Percentiles rank a stretch among this genome's conserved stretches.
phyloP scores from a whole-genome alignment of 345 rosid species.

The Fremontodendron californicum region DNA sequence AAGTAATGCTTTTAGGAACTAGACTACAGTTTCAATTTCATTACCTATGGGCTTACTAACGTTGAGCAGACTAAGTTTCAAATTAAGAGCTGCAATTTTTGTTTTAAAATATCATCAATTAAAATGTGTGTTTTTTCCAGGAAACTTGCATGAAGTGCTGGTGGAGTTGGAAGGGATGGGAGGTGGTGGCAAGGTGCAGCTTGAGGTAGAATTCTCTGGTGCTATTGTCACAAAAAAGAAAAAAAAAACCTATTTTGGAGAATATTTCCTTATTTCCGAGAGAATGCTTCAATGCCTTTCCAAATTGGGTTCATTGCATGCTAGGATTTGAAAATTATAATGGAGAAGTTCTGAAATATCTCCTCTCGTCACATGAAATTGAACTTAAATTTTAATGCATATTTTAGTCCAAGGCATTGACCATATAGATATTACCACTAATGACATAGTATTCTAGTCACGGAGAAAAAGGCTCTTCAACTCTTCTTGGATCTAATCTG shows the following conservation, averaged over 20 bases:
- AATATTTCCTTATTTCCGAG: background rate
- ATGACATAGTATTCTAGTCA: background rate
- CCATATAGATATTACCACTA: background rate
- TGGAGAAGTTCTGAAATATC: background rate
- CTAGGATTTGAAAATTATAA: background rate
- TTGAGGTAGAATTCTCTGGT: conserved; percentile 59
- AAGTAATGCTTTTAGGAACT: background rate
- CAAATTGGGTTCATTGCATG: background rate
- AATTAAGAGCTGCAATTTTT: background rate
- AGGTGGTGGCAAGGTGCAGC: conserved; percentile 81
- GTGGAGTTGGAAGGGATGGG: conserved; percentile 96
- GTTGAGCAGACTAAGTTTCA: conserved; percentile 1
- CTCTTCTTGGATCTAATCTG: background rate
- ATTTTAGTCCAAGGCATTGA: background rate
- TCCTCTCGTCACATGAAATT: background rate
- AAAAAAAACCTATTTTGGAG: background rate
- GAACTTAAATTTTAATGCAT: background rate
- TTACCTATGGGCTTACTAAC: background rate
- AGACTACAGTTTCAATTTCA: background rate
- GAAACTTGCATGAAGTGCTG: conserved; percentile 58
- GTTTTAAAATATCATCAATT: conserved; percentile 3
- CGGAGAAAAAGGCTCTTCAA: background rate
- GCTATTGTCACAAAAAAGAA: background rate
- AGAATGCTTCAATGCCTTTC: background rate
- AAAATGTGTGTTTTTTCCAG: conserved; percentile 28